A percentile compares a stretch with the other conserved stretches of the same genome.
Evolutionary conservation across 192 early-diverging fungal genomes (phyloP).

Genomic region (Coemansia sp.): DNA sequence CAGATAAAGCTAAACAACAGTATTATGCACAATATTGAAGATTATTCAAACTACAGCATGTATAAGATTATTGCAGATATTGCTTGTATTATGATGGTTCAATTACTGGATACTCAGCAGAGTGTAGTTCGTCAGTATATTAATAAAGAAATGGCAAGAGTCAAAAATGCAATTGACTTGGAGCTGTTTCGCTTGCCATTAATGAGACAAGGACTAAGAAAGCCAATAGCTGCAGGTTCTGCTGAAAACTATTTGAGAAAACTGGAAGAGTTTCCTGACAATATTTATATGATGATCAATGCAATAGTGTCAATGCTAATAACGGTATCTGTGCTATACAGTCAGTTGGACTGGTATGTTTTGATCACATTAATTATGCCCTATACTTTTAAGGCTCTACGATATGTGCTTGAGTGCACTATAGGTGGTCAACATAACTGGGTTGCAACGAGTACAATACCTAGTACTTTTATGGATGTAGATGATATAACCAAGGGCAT

Average conservation of each 20-base stretch:
- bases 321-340: conserved; percentile 17
- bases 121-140: background rate
- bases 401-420: background rate
- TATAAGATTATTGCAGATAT: conserved; percentile 16
- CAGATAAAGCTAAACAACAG: conserved; percentile 5
- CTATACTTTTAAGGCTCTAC: background rate
- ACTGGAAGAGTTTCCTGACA: background rate
- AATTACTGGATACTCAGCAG: background rate
- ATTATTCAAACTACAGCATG: conserved; percentile 7
- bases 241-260: background rate
- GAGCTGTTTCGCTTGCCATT: conserved; percentile 41
- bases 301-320: background rate
- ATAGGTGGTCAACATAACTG: conserved; percentile 11
- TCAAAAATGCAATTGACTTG: conserved; percentile 17
- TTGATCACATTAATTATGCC: conserved; percentile 22
- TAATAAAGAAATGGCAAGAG: background rate
- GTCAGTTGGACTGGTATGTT: conserved; percentile 23
- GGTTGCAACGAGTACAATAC: background rate
- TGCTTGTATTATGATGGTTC: background rate
- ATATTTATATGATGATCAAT: background rate
- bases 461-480: background rate
- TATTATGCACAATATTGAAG: conserved; percentile 28
- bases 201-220: conserved; percentile 7
- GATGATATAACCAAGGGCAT: conserved; percentile 20
- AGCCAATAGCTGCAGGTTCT: background rate